phyloP scores from a whole-genome alignment of 1,284 basidiomycete genomes.

The Ustilago lituana region DNA sequence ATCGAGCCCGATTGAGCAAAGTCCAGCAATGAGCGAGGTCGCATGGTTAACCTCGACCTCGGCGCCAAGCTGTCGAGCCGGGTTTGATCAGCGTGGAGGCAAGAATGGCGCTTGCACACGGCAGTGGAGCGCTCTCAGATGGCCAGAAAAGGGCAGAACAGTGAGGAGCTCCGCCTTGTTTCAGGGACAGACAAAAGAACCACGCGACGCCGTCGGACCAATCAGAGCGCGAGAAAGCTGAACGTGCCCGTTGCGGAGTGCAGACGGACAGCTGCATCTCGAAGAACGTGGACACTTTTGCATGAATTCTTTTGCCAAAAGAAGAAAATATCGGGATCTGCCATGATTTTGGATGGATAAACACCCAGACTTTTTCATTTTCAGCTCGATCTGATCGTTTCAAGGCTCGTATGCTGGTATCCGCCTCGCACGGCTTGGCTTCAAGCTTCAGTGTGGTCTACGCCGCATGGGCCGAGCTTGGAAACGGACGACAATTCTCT shows the following conservation, averaged over 20 bases:
- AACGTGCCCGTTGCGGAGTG: slow-evolving; percentile 38
- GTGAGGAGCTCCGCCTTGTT: neutral
- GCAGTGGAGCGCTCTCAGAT: too few species aligned
- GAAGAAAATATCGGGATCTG: slow-evolving; percentile 15
- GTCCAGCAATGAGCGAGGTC: too few species aligned
- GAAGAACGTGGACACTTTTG: slow-evolving; percentile 34
- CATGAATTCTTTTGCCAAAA: slow-evolving; percentile 22
- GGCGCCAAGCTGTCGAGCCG: too few species aligned
- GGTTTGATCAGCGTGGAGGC: too few species aligned
- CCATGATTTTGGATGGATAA: neutral
- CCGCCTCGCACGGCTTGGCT: too few species aligned
- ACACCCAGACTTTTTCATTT: slow-evolving; percentile 29
- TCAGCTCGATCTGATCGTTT: too few species aligned
- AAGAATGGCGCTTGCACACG: too few species aligned
- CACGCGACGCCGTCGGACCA: slow-evolving; percentile 4
- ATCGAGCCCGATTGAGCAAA: too few species aligned
- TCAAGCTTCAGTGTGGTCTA: neutral
- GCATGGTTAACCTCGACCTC: too few species aligned
- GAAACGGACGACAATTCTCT: slow-evolving; percentile 5
- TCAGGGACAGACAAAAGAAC: neutral
- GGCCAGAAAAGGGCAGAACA: too few species aligned
- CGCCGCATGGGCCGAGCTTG: neutral
- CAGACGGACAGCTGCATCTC: slow-evolving; percentile 10
- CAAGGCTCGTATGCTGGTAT: too few species aligned
- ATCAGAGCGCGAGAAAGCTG: slow-evolving; percentile 12